Base-by-base conservation (phyloP, 768 basidiomycete genomes). In the Mycena pura region DNA sequence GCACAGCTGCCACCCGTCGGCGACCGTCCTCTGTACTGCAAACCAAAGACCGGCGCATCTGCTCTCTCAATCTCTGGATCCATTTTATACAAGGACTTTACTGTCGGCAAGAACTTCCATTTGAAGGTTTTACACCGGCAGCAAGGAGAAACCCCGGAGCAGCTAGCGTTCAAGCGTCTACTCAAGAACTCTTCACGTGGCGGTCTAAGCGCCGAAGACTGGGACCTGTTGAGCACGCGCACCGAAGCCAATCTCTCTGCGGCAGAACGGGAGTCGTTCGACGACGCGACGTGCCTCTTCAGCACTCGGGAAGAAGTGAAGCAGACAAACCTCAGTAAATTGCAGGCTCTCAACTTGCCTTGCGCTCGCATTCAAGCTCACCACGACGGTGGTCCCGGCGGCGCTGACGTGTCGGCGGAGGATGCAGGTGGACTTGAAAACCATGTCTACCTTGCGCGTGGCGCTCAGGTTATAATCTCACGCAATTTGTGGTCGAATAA, bases 1-100 rank as follows among this genome's bases (percentile, higher is more conserved):
- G 64, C 64, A 0, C 64, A 65, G 36, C 40, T 65, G 1, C 60
- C 64, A 1, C 64, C 64, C 10, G 64, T 65, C 25, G 50, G 55
- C 3, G 60, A 65, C 32, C 36, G 41, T 3, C 55, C 64, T 10
- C 24, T 65, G 6, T 62, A 57, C 24, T 25, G n/a, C 2, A 31
- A 38, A 21, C 48, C 61, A 6, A 39, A 41, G 2, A 5, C 38
- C 27, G 43, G 28, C 15, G 21, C 29, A 43, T 28, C 57, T 53
- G 1, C 53, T 49, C 27, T 9, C 10, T 3, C 41, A 65, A 11
- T n/a, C n/a, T n/a, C n/a, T n/a, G 59, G 58, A 6, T 29, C 19
- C 14, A 38, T 24, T n/a, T 44, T 65, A 6, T 65, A 65, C 46
- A 28, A 44, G 8, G 24, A 39, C 0, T 64, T n/a, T n/a, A n/a